phyloP scores from a whole-genome alignment of 331 rosid species.

The Malus hybrid region DNA sequence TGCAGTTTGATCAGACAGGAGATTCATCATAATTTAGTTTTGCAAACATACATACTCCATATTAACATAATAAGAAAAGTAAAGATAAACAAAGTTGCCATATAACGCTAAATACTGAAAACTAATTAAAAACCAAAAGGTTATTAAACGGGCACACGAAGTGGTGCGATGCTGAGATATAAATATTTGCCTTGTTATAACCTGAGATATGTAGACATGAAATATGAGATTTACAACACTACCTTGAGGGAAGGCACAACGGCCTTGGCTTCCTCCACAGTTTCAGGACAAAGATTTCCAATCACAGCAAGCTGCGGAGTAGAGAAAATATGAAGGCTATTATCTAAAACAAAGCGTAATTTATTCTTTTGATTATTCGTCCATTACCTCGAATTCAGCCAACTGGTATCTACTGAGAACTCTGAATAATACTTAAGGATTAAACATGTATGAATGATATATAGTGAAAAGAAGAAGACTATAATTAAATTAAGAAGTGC shows the following conservation, averaged over 20 bases:
- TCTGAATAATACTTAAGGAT: slow-evolving; percentile 5
- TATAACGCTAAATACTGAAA: too few relatives aligned
- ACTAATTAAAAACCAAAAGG: too few relatives aligned
- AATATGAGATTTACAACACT: too few relatives aligned
- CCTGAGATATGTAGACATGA: too few relatives aligned
- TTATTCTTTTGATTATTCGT: neutral
- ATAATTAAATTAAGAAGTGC: too few relatives aligned
- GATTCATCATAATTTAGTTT: neutral
- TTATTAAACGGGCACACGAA: too few relatives aligned
- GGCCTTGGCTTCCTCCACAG: slow-evolving; percentile 19
- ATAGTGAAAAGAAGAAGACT: neutral
- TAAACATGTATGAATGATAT: neutral
- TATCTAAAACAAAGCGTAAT: neutral
- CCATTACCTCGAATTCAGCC: slow-evolving; percentile 22
- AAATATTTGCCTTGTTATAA: too few relatives aligned
- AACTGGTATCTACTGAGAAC: slow-evolving; percentile 20
- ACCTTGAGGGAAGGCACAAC: slow-evolving; percentile 23
- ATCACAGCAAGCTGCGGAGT: slow-evolving; percentile 15
- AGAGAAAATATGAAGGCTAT: neutral
- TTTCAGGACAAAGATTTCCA: slow-evolving; percentile 27
- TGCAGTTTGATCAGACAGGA: neutral
- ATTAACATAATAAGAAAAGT: too few relatives aligned
- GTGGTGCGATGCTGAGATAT: too few relatives aligned
- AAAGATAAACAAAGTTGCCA: too few relatives aligned
- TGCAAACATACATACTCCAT: neutral